Evolutionary conservation across 2,329 filamentous ascomycete species (phyloP), one percentile per base, ranked within the genome.

Genomic region (Zymoseptoria tritici): DNA sequence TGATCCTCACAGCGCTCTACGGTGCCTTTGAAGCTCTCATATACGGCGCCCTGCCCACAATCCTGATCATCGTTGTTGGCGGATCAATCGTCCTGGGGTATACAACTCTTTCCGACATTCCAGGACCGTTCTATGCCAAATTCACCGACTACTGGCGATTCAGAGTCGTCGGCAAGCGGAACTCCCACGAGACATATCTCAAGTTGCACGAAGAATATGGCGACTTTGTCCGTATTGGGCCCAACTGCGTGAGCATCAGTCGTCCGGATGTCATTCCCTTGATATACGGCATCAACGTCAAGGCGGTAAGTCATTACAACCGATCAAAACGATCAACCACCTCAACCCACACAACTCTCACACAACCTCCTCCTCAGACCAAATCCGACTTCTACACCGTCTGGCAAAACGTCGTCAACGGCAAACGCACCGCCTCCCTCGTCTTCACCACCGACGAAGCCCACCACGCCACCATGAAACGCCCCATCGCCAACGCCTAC

Each of bases 181-280:
- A 11, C 77, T 63, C 65, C 22, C 67, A 68, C 53, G 65, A 68
- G 80, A 19, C 87, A 86, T 8, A 70, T 54, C 55, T 70, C 65
- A 72, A 83, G 31, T 75, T 82, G 1, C 89, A 93, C 75, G 81
- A 85, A 75, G 83, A 83, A 66, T 77, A 87, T 36, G 89, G 89
- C 2, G 83, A 84, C 3, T 74, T 93, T 0, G 84, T 92, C 29
- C 82, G 89, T 21, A 86, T 92, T 67, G 86, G 88, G 66, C 89
- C 89, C 0, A 85, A 89, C 65, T 88, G 91, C 66, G 79, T 91
- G 66, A 89, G 85, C 61, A 78, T 93, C 54, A 86, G 84, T 58
- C 87, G 91, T 66, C 86, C 87, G 31, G 79, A 78, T 9, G 87
- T 86, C 4, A 89, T 93, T 55, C 78, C 79, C 16, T 60, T 55